Conservation (phyloP, 2,329 filamentous ascomycete species). For the Teratosphaeria gauchensis region DNA sequence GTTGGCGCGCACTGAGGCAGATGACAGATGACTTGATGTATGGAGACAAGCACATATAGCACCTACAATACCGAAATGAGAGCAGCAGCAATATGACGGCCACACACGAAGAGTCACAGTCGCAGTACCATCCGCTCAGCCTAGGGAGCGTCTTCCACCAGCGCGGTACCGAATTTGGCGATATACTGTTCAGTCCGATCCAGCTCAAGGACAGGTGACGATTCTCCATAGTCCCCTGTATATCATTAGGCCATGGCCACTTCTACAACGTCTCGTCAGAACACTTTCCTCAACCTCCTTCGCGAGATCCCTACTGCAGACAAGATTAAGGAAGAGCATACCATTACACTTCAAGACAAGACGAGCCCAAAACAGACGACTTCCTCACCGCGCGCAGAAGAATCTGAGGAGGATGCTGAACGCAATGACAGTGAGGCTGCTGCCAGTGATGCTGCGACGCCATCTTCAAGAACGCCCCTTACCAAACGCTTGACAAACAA, state of each 20-base stretch:
- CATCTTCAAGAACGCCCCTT: conserved; percentile 6
- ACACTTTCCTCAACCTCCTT: conserved; percentile 15
- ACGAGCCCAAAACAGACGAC: conserved; percentile 20
- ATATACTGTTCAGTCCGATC: conserved; percentile 3
- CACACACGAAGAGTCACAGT: neutral
- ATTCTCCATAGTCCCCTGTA: neutral
- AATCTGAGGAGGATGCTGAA: conserved; percentile 16
- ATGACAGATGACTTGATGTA: neutral
- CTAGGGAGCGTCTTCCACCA: neutral
- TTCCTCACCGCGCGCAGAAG: neutral
- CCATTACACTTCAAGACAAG: conserved; percentile 58
- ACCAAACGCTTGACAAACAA: conserved; percentile 20
- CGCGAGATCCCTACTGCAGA: conserved; percentile 13
- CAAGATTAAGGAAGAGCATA: conserved; percentile 37
- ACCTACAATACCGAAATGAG: neutral
- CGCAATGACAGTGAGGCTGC: conserved; percentile 18
- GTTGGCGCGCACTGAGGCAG: neutral
- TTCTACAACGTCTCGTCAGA: conserved; percentile 3
- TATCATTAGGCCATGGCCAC: conserved; percentile 13
- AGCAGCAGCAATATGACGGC: neutral
- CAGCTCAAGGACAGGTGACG: conserved; percentile 4
- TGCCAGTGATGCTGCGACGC: conserved; percentile 4
- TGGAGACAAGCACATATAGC: neutral
- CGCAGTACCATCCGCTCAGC: conserved; percentile 2
- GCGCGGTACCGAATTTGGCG: neutral